Base-by-base conservation (phyloP, 805 yeast genomes). In the Wickerhamomyces strasburgensis region DNA sequence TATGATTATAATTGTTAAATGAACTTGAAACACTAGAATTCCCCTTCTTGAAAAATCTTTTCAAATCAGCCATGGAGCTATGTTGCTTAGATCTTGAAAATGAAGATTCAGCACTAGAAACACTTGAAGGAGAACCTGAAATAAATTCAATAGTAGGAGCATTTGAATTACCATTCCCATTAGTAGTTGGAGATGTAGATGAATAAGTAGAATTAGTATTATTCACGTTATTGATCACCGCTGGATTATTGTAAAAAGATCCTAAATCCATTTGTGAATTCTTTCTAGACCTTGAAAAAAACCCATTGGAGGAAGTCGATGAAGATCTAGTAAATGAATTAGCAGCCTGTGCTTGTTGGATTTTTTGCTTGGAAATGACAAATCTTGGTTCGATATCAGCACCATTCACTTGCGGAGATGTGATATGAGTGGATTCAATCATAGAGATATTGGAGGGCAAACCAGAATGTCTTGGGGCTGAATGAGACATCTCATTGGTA, bases 371-470 rank as follows among this genome's bases (percentile, higher is more conserved):
- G 9, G 94, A 84, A 27, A 88, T 82, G 34, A 88, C 78, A 54
- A 88, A 87, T 29, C 96, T 70, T 13, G 94, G 84, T 54, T 87
- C 96, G n/a, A 88, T 78, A 23, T 78, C 70, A 13, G 70, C 65
- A 14, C 75, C 52, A 28, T 65, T 54, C 5, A 83, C 83, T 35
- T 70, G 73, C 3, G 93, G 93, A 0, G 89, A 81, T 37, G 78
- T 78, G 38, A 84, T 76, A 41, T 78, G 76, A 39, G 77, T 80
- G 10, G 86, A 78, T 42, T 54, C 69, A 40, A 60, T 68, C 38
- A 66, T 64, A 15, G 65, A 46, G 8, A 62, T 58, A 43, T 67
- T 68, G 33, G 58, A 61, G 13, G 73, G 72, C 33, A 58, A 31
- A 1, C 65, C 63, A 10, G 61, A 62, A 43, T 57, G 59, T 6